Evolutionary conservation across 1,139 yeast genomes (phyloP).

Genomic region (Hansenula sp.): DNA sequence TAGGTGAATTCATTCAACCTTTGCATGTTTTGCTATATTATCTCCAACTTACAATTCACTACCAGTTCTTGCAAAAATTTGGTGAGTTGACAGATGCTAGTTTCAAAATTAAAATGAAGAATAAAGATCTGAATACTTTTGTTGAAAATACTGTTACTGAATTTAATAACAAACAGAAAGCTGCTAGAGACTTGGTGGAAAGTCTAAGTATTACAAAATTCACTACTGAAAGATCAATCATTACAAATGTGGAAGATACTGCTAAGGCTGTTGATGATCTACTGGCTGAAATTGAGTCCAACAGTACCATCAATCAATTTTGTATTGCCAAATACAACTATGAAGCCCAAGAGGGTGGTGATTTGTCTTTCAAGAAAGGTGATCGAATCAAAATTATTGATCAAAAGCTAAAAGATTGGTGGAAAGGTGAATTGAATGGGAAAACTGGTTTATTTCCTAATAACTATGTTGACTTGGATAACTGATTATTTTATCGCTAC

Average conservation of each 20-base stretch:
- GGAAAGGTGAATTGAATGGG: slow-evolving; percentile 51
- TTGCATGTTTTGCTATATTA: slow-evolving; percentile 26
- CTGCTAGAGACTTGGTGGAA: not conserved
- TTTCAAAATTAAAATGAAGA: slow-evolving; percentile 1
- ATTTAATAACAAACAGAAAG: not conserved
- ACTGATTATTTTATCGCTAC: not conserved
- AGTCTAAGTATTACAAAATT: too few relatives aligned
- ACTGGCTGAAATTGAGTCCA: slow-evolving; percentile 4
- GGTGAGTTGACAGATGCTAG: slow-evolving; percentile 15
- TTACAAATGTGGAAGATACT: too few relatives aligned
- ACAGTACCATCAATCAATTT: slow-evolving; percentile 12
- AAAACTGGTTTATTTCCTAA: slow-evolving; percentile 49
- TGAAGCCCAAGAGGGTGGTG: slow-evolving; percentile 35
- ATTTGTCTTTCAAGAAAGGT: slow-evolving; percentile 45
- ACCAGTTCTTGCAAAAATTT: slow-evolving; percentile 23
- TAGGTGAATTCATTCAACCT: slow-evolving; percentile 22
- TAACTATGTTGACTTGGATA: slow-evolving; percentile 38
- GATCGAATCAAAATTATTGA: slow-evolving; percentile 43
- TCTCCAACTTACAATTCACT: slow-evolving; percentile 29
- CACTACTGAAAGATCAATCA: too few relatives aligned
- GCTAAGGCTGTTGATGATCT: too few relatives aligned
- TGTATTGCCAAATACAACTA: slow-evolving; percentile 34
- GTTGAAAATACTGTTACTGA: slow-evolving; percentile 5
- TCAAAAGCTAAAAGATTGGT: slow-evolving; percentile 44
- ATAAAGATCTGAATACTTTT: slow-evolving; percentile 2